phyloP scores from a whole-genome alignment of 2,329 filamentous ascomycete species.

The Alternaria gansuensis region DNA sequence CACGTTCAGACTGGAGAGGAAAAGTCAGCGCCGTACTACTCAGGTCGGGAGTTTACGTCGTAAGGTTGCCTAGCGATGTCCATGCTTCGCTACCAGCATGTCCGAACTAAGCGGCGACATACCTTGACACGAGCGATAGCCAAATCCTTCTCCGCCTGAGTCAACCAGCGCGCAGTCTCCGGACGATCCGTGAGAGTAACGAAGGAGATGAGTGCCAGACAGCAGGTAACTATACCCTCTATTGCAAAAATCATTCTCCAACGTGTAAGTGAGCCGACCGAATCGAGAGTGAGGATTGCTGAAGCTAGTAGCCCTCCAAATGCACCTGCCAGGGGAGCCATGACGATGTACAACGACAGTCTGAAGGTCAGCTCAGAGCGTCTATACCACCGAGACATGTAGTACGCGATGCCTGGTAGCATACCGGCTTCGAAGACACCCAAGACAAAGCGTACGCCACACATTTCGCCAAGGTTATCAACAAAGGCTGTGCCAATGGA shows the following conservation, averaged over 20 bases:
- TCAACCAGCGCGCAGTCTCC: slow-evolving; percentile 72
- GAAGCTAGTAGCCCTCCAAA: slow-evolving; percentile 72
- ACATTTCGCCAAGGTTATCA: slow-evolving; percentile 60
- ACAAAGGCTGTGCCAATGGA: slow-evolving; percentile 74
- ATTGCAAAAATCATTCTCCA: slow-evolving; percentile 79
- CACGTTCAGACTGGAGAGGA: slow-evolving; percentile 63
- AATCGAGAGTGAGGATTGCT: slow-evolving; percentile 68
- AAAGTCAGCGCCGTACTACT: not conserved
- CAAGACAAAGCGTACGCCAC: slow-evolving; percentile 72
- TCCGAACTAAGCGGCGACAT: not conserved
- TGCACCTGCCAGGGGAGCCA: slow-evolving; percentile 73
- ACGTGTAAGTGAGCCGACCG: slow-evolving; percentile 64
- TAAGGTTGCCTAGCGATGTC: no score
- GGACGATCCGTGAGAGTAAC: slow-evolving; percentile 73
- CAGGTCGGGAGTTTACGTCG: no score
- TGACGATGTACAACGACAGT: slow-evolving; percentile 73
- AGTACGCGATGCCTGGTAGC: slow-evolving; percentile 78
- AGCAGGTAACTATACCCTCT: slow-evolving; percentile 72
- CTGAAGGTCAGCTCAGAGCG: slow-evolving; percentile 73
- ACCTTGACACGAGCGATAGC: slow-evolving; percentile 70
- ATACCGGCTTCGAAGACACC: slow-evolving; percentile 76
- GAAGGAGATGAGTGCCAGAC: slow-evolving; percentile 68
- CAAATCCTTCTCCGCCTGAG: slow-evolving; percentile 70
- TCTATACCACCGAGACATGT: slow-evolving; percentile 76
- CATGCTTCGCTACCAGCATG: not conserved